Evolutionary conservation across 805 yeast species (phyloP), one percentile per base, ranked within the genome.

Genomic region (Lachancea thermotolerans): DNA sequence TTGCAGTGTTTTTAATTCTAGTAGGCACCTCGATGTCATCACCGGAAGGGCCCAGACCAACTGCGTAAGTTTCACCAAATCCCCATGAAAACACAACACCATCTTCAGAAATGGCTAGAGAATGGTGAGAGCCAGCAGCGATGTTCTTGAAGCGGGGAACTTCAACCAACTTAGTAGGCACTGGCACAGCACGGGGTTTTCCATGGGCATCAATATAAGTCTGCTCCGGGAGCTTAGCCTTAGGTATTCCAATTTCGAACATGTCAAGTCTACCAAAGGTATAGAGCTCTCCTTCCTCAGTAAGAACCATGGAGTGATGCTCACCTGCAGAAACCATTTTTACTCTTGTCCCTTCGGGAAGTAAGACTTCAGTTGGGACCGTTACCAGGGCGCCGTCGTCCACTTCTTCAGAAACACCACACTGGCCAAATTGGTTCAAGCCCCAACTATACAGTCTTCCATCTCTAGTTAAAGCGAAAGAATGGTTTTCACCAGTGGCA

Each of bases 41-140:
- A 32, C 85, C 81, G 5, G 73, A 71, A 15, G 89, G 90, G 7
- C 99, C 99, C 48, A 89, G 80, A 10, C 99, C 99, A 29, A 91
- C 82, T 15, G 95, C 99, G 66, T 88, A 93, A 1, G 96, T 90
- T 54, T 91, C 98, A 37, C 95, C 97, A 62, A 90, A 93, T 1
- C 99, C 99, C 99, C 99, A 93, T 1, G 97, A 78, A 69, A 80
- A 93, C 1, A 81, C 85, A 42, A 85, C 69, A 11, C 99, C 99
- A 55, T 86, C 88, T 17, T 72, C 76, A 2, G 95, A 79, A 4
- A 90, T 74, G 1, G 96, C 97, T 45, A 93, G 68, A 2, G 95
- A 84, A 62, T 93, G 99, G 57, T 93, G 98, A 1, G 95, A 82
- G 1, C 99, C 99, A 32, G 83, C 79, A 6, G 95, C 83, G 37